Conservation (phyloP, 1,284 basidiomycete species). For the Tilletia setariae region DNA sequence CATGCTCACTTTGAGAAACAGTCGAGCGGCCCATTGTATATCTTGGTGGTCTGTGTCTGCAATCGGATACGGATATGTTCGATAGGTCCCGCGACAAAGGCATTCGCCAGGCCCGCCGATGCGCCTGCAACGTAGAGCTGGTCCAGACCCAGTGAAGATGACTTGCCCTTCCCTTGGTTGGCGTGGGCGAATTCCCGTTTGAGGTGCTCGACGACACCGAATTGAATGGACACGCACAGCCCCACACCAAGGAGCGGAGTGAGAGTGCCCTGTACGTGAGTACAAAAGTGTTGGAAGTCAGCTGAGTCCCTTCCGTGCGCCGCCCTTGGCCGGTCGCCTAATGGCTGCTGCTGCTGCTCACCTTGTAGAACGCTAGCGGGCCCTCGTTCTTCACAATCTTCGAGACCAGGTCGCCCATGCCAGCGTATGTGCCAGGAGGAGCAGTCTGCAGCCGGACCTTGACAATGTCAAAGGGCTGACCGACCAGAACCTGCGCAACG, state of each 20-base stretch:
- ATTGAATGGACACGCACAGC: slow-evolving; percentile 92
- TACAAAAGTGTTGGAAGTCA: not conserved
- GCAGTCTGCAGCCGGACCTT: slow-evolving; percentile 94
- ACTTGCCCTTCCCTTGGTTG: slow-evolving; percentile 25
- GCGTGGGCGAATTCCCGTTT: slow-evolving; percentile 73
- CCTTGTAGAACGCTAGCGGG: slow-evolving; percentile 93
- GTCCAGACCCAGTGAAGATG: slow-evolving; percentile 55
- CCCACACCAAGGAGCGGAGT: slow-evolving; percentile 92
- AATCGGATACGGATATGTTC: slow-evolving; percentile 94
- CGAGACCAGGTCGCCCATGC: slow-evolving; percentile 82
- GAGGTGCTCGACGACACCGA: slow-evolving; percentile 81
- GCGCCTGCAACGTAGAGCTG: slow-evolving; percentile 79
- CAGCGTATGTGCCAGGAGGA: slow-evolving; percentile 78
- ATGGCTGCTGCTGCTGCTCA: slow-evolving; percentile 44
- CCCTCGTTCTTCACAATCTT: slow-evolving; percentile 87
- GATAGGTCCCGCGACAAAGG: slow-evolving; percentile 87
- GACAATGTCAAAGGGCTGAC: slow-evolving; percentile 94
- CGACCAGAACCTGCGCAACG: slow-evolving; percentile 84
- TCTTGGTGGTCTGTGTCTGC: slow-evolving; percentile 48
- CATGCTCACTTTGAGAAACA: slow-evolving; percentile 26
- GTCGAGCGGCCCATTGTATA: slow-evolving; percentile 55
- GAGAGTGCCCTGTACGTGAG: slow-evolving; percentile 70
- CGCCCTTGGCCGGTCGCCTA: not conserved
- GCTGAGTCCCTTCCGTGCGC: not conserved
- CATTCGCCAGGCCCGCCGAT: slow-evolving; percentile 82